phyloP scores from a whole-genome alignment of 2,329 filamentous ascomycete genomes.

The Ilyonectria robusta region DNA sequence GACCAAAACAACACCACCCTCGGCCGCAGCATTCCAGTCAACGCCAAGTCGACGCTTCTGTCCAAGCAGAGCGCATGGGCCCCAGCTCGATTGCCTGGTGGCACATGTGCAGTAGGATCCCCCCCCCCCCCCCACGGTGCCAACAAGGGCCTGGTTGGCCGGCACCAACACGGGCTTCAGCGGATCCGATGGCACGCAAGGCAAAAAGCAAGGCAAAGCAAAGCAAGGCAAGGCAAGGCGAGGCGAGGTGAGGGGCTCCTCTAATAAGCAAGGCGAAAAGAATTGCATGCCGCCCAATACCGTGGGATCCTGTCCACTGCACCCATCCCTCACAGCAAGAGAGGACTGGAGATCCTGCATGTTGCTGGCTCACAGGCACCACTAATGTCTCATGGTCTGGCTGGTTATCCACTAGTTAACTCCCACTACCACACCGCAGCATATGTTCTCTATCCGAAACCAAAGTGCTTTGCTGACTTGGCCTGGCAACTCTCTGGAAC shows the following conservation, averaged over 20 bases:
- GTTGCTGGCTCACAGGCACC: not conserved
- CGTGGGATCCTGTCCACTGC: no score
- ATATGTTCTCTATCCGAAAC: no score
- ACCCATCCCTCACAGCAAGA: not conserved
- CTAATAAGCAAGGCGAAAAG: not conserved
- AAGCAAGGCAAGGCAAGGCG: not conserved
- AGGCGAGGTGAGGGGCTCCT: not conserved
- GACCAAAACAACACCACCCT: conserved; percentile 3
- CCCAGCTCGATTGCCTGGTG: not conserved
- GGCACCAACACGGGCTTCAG: not conserved
- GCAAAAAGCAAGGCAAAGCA: not conserved
- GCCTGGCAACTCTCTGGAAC: not conserved
- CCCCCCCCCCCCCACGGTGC: not conserved
- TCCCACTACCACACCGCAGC: conserved; percentile 9
- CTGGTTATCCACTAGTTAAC: conserved; percentile 8
- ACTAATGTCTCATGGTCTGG: no score
- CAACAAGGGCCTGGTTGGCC: not conserved
- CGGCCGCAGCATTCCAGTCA: conserved; percentile 20
- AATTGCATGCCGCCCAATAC: not conserved
- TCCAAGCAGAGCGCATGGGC: conserved; percentile 12
- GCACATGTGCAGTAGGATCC: not conserved
- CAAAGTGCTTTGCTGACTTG: not conserved
- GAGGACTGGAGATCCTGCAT: conserved; percentile 14
- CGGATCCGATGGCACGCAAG: not conserved
- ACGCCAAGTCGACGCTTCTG: conserved; percentile 12